These are phyloP conservation scores for Calonectria fujianensis DNA, from an alignment of 2,329 filamentous ascomycete genomes.

Conservation along the genomic window DNA sequence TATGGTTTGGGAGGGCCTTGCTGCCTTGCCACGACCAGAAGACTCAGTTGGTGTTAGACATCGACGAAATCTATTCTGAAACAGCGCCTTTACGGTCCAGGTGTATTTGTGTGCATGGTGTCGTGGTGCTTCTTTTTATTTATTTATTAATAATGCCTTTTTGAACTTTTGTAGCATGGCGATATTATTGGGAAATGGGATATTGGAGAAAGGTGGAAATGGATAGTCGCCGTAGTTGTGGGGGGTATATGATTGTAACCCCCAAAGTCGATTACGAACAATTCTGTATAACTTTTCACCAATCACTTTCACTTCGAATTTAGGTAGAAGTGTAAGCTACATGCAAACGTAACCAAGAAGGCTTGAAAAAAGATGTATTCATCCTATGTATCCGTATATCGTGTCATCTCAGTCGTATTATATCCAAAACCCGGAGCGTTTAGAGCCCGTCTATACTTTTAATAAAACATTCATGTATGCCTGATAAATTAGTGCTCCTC, in stretches of 20 bases:
- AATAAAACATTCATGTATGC: slow-evolving; percentile 8
- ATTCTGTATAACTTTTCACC: background rate
- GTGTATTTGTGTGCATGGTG: too few relatives aligned
- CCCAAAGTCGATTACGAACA: background rate
- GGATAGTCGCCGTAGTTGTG: background rate
- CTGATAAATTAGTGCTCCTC: slow-evolving; percentile 42
- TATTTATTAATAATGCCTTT: too few relatives aligned
- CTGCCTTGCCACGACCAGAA: slow-evolving; percentile 23
- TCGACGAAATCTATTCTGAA: background rate
- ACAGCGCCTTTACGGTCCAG: background rate
- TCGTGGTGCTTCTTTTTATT: too few relatives aligned
- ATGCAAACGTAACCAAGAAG: background rate
- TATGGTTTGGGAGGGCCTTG: slow-evolving; percentile 40
- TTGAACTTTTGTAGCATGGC: too few relatives aligned
- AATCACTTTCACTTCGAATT: background rate
- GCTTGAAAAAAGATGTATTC: slow-evolving; percentile 36
- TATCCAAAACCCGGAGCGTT: slow-evolving; percentile 38
- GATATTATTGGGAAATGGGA: background rate
- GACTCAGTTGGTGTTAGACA: background rate
- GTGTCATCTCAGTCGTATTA: slow-evolving; percentile 40
- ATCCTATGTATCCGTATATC: slow-evolving; percentile 41
- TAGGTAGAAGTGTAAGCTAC: background rate
- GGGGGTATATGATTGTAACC: background rate
- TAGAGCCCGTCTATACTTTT: slow-evolving; percentile 34
- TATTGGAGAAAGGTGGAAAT: background rate